Percentiles rank a stretch among this genome's conserved stretches.
Conservation (phyloP, 2,329 filamentous ascomycete genomes). For the Exophiala oligosperma region DNA sequence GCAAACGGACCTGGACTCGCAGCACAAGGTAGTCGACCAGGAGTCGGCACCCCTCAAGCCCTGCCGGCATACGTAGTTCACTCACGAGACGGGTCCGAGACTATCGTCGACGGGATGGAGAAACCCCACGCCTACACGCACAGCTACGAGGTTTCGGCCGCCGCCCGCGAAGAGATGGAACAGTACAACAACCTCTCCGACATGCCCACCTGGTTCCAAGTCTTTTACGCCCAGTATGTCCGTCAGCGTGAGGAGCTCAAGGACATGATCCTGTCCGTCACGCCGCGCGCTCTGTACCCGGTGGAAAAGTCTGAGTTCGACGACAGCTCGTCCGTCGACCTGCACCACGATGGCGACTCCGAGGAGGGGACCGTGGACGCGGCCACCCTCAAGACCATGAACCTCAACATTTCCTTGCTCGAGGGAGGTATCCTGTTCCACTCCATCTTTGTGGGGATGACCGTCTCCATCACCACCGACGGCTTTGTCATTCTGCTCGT, state of each 20-base stretch:
- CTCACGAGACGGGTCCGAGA: not conserved
- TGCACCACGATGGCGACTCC: conserved; percentile 37
- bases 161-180: conserved; percentile 9
- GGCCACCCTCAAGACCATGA: conserved; percentile 14
- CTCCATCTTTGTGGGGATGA: conserved; percentile 83
- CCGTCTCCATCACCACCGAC: conserved; percentile 75
- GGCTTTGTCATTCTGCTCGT: conserved; percentile 72
- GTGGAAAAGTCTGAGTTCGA: not conserved
- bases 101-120: not conserved
- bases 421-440: conserved; percentile 83
- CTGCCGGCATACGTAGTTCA: not conserved
- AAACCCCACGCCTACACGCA: conserved; percentile 3
- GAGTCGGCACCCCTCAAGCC: not conserved
- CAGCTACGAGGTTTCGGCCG: not conserved
- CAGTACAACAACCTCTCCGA: conserved; percentile 60
- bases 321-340: not conserved
- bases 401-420: conserved; percentile 61
- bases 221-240: conserved; percentile 60
- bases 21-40: not conserved
- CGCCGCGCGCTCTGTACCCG: not conserved
- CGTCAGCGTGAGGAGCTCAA: conserved; percentile 62
- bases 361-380: not conserved
- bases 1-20: not conserved
- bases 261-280: conserved; percentile 47
- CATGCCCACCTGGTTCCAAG: conserved; percentile 64